phyloP scores from a whole-genome alignment of 768 basidiomycete genomes.

The Galerina marginata region DNA sequence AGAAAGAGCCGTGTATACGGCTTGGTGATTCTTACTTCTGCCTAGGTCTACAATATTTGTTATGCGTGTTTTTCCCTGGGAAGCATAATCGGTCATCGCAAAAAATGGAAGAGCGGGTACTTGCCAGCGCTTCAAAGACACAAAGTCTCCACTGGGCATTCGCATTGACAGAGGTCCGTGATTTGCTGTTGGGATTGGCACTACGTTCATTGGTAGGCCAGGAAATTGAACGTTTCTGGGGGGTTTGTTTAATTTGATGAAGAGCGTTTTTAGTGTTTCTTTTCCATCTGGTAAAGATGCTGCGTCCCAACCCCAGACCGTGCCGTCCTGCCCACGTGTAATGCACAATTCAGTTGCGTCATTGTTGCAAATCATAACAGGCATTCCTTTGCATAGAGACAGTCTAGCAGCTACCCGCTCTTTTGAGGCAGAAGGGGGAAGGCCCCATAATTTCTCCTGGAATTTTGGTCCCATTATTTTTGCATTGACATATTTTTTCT shows the following conservation, averaged over 20 bases:
- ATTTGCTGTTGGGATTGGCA: neutral
- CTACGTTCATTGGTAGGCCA: neutral
- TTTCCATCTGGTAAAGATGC: neutral
- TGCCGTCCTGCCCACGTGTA: neutral
- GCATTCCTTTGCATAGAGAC: neutral
- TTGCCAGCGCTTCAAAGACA: neutral
- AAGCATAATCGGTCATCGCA: neutral
- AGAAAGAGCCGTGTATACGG: neutral
- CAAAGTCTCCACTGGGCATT: neutral
- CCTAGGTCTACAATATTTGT: neutral
- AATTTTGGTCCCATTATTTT: neutral
- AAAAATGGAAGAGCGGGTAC: neutral
- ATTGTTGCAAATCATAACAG: neutral
- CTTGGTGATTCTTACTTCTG: neutral
- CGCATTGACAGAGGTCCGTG: neutral
- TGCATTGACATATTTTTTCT: neutral
- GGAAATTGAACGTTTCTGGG: neutral
- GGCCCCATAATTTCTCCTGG: neutral
- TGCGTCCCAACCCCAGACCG: neutral
- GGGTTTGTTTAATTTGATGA: neutral
- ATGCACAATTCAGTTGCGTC: slow-evolving; percentile 32
- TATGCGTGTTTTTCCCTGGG: neutral
- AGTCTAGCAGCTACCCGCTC: neutral
- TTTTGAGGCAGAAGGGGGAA: neutral
- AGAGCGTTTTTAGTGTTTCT: neutral